Evolutionary conservation across 202 grass and related monocot genomes (phyloP).

Genomic region (Zizania palustris): DNA sequence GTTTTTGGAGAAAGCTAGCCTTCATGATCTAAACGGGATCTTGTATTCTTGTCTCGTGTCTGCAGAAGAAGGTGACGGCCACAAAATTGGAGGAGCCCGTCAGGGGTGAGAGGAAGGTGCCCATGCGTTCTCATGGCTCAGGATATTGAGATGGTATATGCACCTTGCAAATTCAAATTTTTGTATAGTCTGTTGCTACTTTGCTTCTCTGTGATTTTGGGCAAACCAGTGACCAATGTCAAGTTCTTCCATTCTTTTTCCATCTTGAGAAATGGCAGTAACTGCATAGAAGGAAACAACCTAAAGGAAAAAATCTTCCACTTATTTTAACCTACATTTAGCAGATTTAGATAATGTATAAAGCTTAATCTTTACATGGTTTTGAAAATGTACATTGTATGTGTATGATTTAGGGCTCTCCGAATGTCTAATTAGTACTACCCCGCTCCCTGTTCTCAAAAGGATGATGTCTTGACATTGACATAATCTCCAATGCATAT

Average conservation of each 20-base stretch:
- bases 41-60: neutral
- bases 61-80: conserved; percentile 89
- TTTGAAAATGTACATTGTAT: neutral
- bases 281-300: no score
- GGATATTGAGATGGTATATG: conserved; percentile 64
- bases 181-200: neutral
- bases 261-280: neutral
- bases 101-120: conserved; percentile 60
- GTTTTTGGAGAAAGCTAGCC: neutral
- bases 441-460: no score
- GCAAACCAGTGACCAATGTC: neutral
- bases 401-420: neutral
- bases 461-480: no score
- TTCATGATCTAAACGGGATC: conserved; percentile 14
- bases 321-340: neutral
- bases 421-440: conserved; percentile 4
- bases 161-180: neutral
- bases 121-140: conserved; percentile 76
- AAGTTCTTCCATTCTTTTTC: neutral
- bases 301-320: neutral
- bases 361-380: neutral
- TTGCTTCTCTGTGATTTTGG: neutral
- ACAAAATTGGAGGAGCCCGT: conserved; percentile 72
- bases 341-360: neutral
- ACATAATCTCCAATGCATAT: no score